Base-by-base conservation (phyloP, 495 filamentous ascomycete genomes). In the Podospora conica region DNA sequence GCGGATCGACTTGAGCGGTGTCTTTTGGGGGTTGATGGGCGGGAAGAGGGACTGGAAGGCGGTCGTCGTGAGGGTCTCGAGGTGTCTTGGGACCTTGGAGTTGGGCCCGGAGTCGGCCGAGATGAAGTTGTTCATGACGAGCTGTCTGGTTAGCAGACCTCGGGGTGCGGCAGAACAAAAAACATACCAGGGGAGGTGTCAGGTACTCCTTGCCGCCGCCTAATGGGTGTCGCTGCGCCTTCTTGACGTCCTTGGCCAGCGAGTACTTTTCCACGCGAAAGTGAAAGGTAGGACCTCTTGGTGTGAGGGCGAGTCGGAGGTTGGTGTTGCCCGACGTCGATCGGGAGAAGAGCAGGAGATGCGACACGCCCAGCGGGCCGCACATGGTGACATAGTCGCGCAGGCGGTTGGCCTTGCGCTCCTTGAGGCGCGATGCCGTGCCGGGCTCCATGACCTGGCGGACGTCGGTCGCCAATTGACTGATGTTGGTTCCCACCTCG, bases 91-190 rank as follows among this genome's bases (percentile, higher is more conserved):
- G 20, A 91, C 83, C 55, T 79, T 77, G 24, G 84, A 78, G 23
- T 84, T 87, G 20, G 87, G 82, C 58, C 90, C 86, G n/a, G 87
- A 81, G 62, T 83, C 75, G 27, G 90, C 83, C 1, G 86, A 89
- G 33, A 83, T 85, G 78, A 99, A 97, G 74, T 97, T 96, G 79
- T 99, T 99, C 95, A 98, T 97, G 63, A 98, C 96, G 20, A 98
- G 84, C 86, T 89, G 60, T n/a, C 69, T 28, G 33, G 63, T 25
- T 62, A 10, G n/a, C 3, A 6, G 28, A 22, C 15, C 20, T 18
- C 27, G 5, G 23, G 48, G 31, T 20, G 5, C 11, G 3, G 11
- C 6, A 21, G 15, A 29, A 9, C 23, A 11, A n/a, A 3, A 63
- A 31, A 65, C 77, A 61, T 84, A 89, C 86, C 74, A 98, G 79